Percentiles rank a stretch among this genome's conserved stretches.
Evolutionary conservation across 768 basidiomycete species (phyloP).

Genomic region (Infundibulicybe gibba): DNA sequence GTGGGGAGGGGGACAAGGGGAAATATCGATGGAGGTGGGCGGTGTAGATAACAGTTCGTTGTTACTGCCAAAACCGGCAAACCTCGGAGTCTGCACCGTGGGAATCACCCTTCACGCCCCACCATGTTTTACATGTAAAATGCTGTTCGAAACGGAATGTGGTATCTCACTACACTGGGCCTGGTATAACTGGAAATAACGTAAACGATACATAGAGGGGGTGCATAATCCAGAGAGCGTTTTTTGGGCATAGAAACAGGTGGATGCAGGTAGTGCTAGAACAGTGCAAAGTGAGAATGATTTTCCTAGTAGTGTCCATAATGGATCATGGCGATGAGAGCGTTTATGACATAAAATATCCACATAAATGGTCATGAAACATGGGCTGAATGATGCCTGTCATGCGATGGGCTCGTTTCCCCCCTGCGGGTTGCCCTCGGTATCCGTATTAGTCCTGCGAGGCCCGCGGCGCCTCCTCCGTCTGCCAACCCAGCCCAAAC

Average conservation of each 20-base stretch:
- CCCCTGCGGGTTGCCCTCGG: background rate
- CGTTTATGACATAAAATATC: too few species aligned
- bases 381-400: background rate
- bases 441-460: conserved; percentile 1
- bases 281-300: too few species aligned
- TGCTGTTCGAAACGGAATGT: conserved; percentile 1
- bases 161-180: background rate
- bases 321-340: too few species aligned
- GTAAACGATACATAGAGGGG: too few species aligned
- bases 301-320: too few species aligned
- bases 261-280: too few species aligned
- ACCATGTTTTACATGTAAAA: conserved; percentile 4
- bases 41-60: conserved; percentile 40
- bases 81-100: conserved; percentile 31
- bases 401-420: background rate
- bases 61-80: conserved; percentile 37
- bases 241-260: too few species aligned
- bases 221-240: too few species aligned
- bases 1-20: conserved; percentile 7
- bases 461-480: conserved; percentile 28
- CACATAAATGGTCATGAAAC: too few species aligned
- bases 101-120: conserved; percentile 24
- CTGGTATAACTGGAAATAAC: background rate
- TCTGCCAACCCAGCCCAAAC: conserved; percentile 7
- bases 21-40: conserved; percentile 46